Percentiles rank a stretch among this genome's conserved stretches.
Evolutionary conservation across 306 rosid species (phyloP).

Genomic region (Chamaecrista fasciculata): DNA sequence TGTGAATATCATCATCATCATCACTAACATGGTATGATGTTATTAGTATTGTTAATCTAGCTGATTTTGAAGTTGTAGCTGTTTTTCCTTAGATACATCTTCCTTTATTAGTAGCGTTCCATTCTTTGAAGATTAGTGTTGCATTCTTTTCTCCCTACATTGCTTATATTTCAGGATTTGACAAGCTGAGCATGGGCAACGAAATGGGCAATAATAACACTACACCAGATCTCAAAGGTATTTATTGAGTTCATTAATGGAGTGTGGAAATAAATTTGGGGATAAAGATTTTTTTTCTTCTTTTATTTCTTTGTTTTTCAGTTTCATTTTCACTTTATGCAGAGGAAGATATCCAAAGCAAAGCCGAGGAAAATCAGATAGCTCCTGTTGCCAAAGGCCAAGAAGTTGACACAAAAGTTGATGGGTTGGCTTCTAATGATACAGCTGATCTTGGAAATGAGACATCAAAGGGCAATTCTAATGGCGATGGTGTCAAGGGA

Average conservation of each 20-base stretch:
- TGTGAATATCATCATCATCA: constrained; percentile 50
- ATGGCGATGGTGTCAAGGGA: constrained; percentile 30
- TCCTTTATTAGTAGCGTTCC: constrained; percentile 23
- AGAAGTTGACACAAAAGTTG: constrained; percentile 1
- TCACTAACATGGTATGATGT: constrained; percentile 57
- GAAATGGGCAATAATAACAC: constrained; percentile 86
- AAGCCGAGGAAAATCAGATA: constrained; percentile 11
- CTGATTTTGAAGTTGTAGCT: constrained; percentile 17
- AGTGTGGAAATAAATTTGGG: background rate
- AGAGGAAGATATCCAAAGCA: constrained; percentile 58
- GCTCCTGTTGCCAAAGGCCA: background rate
- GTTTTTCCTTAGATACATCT: constrained; percentile 24
- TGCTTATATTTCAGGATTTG: constrained; percentile 57
- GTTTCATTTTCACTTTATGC: constrained; percentile 23
- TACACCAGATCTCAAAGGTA: constrained; percentile 69
- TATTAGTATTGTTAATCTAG: constrained; percentile 30
- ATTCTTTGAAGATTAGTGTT: constrained; percentile 22
- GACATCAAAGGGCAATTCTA: constrained; percentile 21
- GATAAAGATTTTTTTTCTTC: constrained; percentile 1
- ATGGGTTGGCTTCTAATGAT: background rate
- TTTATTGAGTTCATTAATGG: constrained; percentile 21
- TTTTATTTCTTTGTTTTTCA: background rate
- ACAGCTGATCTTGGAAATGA: constrained; percentile 28
- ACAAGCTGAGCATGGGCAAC: constrained; percentile 65
- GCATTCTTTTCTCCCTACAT: constrained; percentile 22